Base-by-base conservation (phyloP, 768 basidiomycete genomes). In the Trametes villosa region DNA sequence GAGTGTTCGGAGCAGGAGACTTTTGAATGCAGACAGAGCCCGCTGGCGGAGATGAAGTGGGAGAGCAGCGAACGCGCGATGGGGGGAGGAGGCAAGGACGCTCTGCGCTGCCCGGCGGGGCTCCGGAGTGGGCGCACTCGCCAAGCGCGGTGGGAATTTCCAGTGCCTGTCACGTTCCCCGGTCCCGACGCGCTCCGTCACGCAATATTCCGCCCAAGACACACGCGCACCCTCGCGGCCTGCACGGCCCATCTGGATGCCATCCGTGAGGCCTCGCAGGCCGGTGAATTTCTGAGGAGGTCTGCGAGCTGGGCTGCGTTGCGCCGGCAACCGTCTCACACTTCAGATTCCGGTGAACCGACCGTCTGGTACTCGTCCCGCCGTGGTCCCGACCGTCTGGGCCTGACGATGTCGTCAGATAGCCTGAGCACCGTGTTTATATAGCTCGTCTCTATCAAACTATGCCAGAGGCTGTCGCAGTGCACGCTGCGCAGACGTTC, bases 321-420 rank as follows among this genome's bases (percentile, higher is more conserved):
- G 41, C 17, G n/a, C 31, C 50, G 52, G 57, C 47, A 31, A 26
- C 27, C 57, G 33, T 63, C 57, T 59, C 62, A 54, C 62, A 59
- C 55, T 36, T 53, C 36, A 52, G 34, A 41, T 54, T 33, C 57
- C 62, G 61, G 56, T 38, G 57, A 40, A 22, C 62, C 62, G 62
- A 59, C 40, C 40, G 46, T 26, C 47, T 63, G 62, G 62, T 48
- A 59, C n/a, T 42, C 44, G 30, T 53, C 46, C 58, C 51, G 59
- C 48, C 59, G 31, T 30, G 17, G 48, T 29, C 47, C 60, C 60
- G 33, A 45, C 20, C 30, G 22, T 49, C 24, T 55, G 60, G 47
- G 41, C 31, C 52, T 20, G 15, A 18, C 50, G 18, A 24, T 31
- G 49, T 29, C 15, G 31, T 24, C 31, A 9, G 31, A 36, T 45